Conservation (phyloP, 148 eudicot genomes). For the Camellia japonica region DNA sequence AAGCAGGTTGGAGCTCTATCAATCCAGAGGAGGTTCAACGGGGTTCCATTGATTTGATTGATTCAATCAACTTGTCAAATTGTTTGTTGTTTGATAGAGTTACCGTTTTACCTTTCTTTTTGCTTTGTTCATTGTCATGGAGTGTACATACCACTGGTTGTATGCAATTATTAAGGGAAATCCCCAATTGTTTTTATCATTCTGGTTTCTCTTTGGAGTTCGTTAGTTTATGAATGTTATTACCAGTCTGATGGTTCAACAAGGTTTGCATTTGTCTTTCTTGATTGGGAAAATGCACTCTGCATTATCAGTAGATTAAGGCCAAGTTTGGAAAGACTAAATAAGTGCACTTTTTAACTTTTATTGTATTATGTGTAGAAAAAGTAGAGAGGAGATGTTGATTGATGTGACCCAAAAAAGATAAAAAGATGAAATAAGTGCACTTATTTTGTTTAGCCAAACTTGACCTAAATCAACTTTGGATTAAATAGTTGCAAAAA, state of each 20-base stretch:
- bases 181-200: not conserved
- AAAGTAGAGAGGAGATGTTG: no score
- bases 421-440: no score
- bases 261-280: not conserved
- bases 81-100: conserved; percentile 18
- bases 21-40: conserved; percentile 72
- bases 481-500: not conserved
- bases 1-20: conserved; percentile 74
- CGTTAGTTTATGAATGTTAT: not conserved
- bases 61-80: conserved; percentile 19
- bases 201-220: not conserved
- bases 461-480: not conserved
- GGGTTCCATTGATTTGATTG: conserved; percentile 34
- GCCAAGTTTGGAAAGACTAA: no score
- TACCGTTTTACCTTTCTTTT: conserved; percentile 8
- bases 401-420: no score
- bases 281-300: not conserved
- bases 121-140: conserved; percentile 15
- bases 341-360: no score
- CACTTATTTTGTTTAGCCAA: no score
- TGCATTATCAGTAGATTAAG: not conserved
- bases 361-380: no score
- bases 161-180: conserved; percentile 6
- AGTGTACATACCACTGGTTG: conserved; percentile 38
- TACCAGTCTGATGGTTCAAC: not conserved